Base-by-base conservation (phyloP, 2,329 filamentous ascomycete species). In the Thielaviopsis ethacetica region DNA sequence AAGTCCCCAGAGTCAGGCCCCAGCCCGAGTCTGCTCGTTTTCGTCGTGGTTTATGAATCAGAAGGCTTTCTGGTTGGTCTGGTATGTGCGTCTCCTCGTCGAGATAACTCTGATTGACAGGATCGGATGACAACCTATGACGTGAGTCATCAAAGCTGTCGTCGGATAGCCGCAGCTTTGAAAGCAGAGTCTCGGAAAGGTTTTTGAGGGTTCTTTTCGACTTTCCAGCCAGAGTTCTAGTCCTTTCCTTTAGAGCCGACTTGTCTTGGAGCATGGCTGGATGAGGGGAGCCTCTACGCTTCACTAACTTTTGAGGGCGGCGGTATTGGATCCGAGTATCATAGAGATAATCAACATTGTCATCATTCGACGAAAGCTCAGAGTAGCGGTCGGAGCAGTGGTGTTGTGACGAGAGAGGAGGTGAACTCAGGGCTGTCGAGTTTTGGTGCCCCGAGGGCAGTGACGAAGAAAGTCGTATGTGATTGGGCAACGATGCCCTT, bases 1-100 rank as follows among this genome's bases (percentile, higher is more conserved):
- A 58, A 27, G 57, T 47, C 34, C 57, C 57, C 57, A 58, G 51
- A 47, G 50, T 58, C 38, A 58, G 47, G 21, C 57, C 22, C 57
- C 57, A 58, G 22, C 26, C 41, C 17, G 57, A 54, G 51, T 58
- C 57, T 47, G 22, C 57, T 58, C 51, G 50, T 50, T 49, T 58
- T 49, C 44, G 50, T 22, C 22, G n/a, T 27, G 24, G 3, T 10
- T 49, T 49, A 10, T 21, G n/a, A 19, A 49, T 21, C 44, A 49
- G 17, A 21, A 6, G 22, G 19, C 57, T 52, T 41, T 44, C 44
- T 27, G 10, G 15, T 21, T 9, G 17, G 22, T 17, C 21, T 22
- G 27, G 2, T 27, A 54, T 30, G 10, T 53, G 34, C n/a, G 38
- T 9, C 41, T 24, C 22, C 9, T 15, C 26, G 41, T 50, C 17